Evolutionary conservation across 1,284 basidiomycete species (phyloP).

Genomic region (Waitea zeae): DNA sequence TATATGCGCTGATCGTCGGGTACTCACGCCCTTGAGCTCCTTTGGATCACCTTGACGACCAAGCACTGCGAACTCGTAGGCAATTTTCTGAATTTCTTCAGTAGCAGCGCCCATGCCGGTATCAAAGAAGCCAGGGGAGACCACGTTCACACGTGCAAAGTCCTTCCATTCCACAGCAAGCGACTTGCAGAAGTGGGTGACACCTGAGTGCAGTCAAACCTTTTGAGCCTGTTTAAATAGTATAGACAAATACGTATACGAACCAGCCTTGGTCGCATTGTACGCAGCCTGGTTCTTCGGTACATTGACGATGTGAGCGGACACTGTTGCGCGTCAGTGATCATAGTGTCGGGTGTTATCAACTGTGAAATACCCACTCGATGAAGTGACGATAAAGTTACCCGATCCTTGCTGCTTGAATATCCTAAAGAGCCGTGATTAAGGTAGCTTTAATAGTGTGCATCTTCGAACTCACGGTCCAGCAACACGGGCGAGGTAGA

Average conservation of each 20-base stretch:
- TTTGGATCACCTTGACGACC: background rate
- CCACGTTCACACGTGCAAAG: background rate
- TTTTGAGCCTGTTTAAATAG: no score
- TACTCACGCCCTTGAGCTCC: background rate
- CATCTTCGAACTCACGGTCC: no score
- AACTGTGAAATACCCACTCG: no score
- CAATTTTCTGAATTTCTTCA: background rate
- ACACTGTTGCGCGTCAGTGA: no score
- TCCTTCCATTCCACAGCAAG: background rate
- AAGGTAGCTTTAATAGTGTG: no score
- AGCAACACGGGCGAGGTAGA: background rate
- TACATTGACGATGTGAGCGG: background rate
- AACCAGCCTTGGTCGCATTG: background rate
- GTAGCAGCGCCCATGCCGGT: background rate
- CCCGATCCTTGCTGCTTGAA: background rate
- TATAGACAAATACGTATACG: no score
- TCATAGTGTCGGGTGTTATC: no score
- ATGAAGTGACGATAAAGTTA: background rate
- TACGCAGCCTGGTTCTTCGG: background rate
- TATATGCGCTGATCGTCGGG: background rate
- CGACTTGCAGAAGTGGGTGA: background rate
- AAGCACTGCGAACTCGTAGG: background rate
- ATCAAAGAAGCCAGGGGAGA: background rate
- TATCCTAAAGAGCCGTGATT: no score
- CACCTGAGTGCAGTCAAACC: no score